Evolutionary conservation across 805 yeast species (phyloP), one percentile per base, ranked within the genome.

Genomic region (Pichia heedii): DNA sequence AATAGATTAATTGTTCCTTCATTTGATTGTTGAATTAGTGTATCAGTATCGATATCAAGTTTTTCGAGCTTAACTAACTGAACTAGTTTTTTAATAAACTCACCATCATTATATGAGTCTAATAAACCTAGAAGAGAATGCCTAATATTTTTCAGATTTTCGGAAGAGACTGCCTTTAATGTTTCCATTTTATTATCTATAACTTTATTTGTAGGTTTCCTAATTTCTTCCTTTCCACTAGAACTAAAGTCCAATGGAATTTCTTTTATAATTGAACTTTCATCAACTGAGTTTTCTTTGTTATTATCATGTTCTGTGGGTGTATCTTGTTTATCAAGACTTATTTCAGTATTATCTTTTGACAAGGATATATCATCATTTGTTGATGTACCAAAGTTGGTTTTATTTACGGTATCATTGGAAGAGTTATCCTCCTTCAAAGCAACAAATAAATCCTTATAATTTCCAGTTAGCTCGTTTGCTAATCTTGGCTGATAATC

Each of bases 101-200:
- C 48, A 18, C 60, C 55, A 35, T 54, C 54, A 37, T 53, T 52
- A 42, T 51, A 50, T 12, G 59, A 45, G 27, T 53, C 55, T 4
- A 54, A 56, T 18, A 79, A 59, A 1, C 80, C 84, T 20, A 77
- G 57, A 33, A 88, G 67, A 3, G 90, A 76, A 52, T 84, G 85
- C 58, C 90, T 77, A 46, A 89, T 81, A 15, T 81, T 81, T 51
- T 80, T 81, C 64, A 88, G 71, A 12, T 93, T 94, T 47, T 78
- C 76, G 0, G 95, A 77, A 36, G 79, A 81, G 9, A 86, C 95
- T 1, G 94, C 70, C 38, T 65, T 62, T 39, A 89, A 69, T 12
- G 50, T 54, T 2, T 70, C 78, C 29, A 72, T 67, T 35, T 75
- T 75, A 48, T 81, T 84, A 2, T 71, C 72, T 13, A 85, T 55